Conservation (phyloP, 164 flowering plant genomes). For the Liriodendron chinense region DNA sequence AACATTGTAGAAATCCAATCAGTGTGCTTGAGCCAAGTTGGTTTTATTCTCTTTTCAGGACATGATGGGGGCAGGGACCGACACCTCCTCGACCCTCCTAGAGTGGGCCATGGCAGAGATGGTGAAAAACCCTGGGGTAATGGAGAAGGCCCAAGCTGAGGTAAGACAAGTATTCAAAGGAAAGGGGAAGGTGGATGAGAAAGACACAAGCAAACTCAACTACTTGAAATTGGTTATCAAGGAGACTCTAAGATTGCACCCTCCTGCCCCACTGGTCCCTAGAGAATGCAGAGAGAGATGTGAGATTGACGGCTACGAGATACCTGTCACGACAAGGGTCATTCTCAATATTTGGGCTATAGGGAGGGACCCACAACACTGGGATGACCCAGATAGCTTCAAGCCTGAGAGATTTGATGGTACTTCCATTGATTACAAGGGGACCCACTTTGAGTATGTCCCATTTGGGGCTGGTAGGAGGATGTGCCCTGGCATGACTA, state of each 20-base stretch:
- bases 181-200: slow-evolving; percentile 3
- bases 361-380: slow-evolving; percentile 22
- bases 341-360: slow-evolving; percentile 26
- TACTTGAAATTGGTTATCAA: slow-evolving; percentile 6
- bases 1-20: not conserved
- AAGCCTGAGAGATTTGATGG: slow-evolving; percentile 33
- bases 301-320: slow-evolving; percentile 22
- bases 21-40: not conserved
- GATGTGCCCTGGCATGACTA: slow-evolving; percentile 1
- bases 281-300: slow-evolving; percentile 25
- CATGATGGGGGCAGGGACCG: slow-evolving; percentile 3
- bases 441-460: slow-evolving; percentile 4
- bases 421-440: slow-evolving; percentile 18
- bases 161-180: not conserved
- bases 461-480: slow-evolving; percentile 10
- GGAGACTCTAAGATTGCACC: slow-evolving; percentile 41
- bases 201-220: not conserved
- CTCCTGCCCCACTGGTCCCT: slow-evolving; percentile 33
- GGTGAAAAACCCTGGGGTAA: not conserved
- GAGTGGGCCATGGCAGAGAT: slow-evolving; percentile 7
- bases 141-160: slow-evolving; percentile 8
- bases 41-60: not conserved
- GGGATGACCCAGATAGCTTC: slow-evolving; percentile 34
- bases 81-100: not conserved
- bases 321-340: slow-evolving; percentile 29